Evolutionary conservation across 768 basidiomycete genomes (phyloP).

Genomic region (Infundibulicybe gibba): DNA sequence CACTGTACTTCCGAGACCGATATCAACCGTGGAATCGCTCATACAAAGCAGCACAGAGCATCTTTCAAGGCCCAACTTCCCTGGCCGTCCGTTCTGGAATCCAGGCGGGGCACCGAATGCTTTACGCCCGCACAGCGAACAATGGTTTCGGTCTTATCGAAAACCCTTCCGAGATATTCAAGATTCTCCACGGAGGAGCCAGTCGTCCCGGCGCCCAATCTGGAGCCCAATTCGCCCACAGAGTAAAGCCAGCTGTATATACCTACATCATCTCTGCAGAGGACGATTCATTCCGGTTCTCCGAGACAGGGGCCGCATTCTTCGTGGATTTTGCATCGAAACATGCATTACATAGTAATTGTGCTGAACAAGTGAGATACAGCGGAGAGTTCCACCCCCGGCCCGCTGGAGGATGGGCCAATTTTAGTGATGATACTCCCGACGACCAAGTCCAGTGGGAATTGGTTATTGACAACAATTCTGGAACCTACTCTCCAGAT

Average conservation of each 20-base stretch:
- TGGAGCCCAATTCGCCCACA: conserved; percentile 20
- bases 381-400: conserved; percentile 78
- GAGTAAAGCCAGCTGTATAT: conserved; percentile 80
- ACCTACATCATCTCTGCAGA: conserved; percentile 79
- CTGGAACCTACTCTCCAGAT: conserved; percentile 82
- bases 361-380: conserved; percentile 62
- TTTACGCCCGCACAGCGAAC: conserved; percentile 63
- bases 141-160: conserved; percentile 64
- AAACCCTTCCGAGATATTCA: conserved; percentile 39
- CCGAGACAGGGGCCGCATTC: conserved; percentile 84
- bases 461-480: conserved; percentile 84
- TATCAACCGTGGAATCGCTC: conserved; percentile 64
- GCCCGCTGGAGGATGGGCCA: conserved; percentile 63
- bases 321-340: conserved; percentile 86
- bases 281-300: conserved; percentile 77
- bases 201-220: conserved; percentile 5
- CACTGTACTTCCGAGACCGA: conserved; percentile 52
- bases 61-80: conserved; percentile 62
- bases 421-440: conserved; percentile 48
- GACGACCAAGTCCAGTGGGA: conserved; percentile 72
- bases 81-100: conserved; percentile 66
- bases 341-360: conserved; percentile 81
- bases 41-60: conserved; percentile 69
- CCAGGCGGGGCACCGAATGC: conserved; percentile 67
- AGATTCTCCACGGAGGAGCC: conserved; percentile 48